Evolutionary conservation across 352 stramenopile species (phyloP), one percentile per base, ranked within the genome.

Genomic region (Plasmopara viticola): DNA sequence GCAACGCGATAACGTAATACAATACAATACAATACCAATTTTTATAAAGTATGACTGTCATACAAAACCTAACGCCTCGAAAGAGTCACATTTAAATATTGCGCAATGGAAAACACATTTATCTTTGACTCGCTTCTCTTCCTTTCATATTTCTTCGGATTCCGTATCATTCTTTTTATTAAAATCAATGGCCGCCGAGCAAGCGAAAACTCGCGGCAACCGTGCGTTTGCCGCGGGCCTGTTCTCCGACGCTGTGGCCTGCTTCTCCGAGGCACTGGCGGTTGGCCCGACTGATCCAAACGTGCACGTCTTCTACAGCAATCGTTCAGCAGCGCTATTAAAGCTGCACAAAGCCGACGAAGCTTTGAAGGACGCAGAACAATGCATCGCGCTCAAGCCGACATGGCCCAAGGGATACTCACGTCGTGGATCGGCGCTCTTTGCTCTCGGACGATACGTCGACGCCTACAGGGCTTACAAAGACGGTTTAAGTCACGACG

Each of bases 321-420:
- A 95, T 62, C 85, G 85, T 57, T 94, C 85, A 48, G 85, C 83
- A 15, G 67, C 74, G n/a, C 68, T 92, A 46, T 69, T 94, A 42
- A 93, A 94, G 64, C 72, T 87, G 14, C 57, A 74, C 57, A 78
- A 90, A 53, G 78, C 66, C n/a, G 28, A 58, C 5, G 58, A 70
- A 9, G 86, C 87, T 37, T 66, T 95, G 9, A 58, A 68, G 12
- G 87, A 96, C 56, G 87, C 86, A 14, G 82, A 91, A 13, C 59
- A 87, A 62, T 95, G 86, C 51, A 59, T 94, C 5, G 31, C 76
- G 20, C 63, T 94, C 10, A 74, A 88, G 53, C 72, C 71, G 28
- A 75, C 77, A 51, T 96, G 84, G 84, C 58, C 79, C 53, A 95
- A 95, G 63, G 87, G 86, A 33, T 95, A 91, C 62, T 93, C 81